Conservation (phyloP, 495 filamentous ascomycete species). For the Xylaria flabelliformis region DNA sequence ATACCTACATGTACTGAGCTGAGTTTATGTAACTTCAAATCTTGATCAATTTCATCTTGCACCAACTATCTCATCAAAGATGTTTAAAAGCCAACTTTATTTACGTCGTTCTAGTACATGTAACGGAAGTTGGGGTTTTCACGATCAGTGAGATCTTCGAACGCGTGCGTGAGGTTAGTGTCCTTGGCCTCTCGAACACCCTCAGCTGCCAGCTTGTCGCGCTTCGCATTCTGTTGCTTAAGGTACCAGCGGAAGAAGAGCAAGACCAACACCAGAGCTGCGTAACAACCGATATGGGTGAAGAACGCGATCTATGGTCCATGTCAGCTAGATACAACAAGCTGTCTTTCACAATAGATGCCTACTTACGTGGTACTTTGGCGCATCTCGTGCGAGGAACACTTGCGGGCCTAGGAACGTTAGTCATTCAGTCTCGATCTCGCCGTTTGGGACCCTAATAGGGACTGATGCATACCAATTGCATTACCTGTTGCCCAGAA, state of each 20-base stretch:
- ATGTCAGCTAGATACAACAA: background rate
- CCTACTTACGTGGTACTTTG: conserved; percentile 50
- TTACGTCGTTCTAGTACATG: conserved; percentile 42
- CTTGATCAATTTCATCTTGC: background rate
- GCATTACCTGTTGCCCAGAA: conserved; percentile 59
- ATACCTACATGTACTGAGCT: background rate
- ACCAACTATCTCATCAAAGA: background rate
- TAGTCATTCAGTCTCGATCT: background rate
- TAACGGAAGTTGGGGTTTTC: conserved; percentile 65
- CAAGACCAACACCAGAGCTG: conserved; percentile 53
- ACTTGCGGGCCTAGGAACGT: conserved; percentile 54
- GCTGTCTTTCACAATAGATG: background rate
- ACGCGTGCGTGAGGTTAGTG: conserved; percentile 55
- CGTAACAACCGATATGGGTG: conserved; percentile 63
- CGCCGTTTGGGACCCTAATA: background rate
- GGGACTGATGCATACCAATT: conserved; percentile 39
- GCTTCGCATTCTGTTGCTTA: conserved; percentile 51
- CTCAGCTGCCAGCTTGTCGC: conserved; percentile 51
- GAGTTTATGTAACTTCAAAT: background rate
- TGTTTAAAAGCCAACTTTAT: background rate
- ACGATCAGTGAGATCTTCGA: conserved; percentile 64
- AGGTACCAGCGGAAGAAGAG: conserved; percentile 56
- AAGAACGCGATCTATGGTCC: conserved; percentile 53
- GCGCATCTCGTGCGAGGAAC: conserved; percentile 56
- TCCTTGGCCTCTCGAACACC: conserved; percentile 51